These are phyloP conservation scores for Saxophila tyrrhenica DNA, from an alignment of 495 filamentous ascomycete genomes.

Conservation along the genomic window DNA sequence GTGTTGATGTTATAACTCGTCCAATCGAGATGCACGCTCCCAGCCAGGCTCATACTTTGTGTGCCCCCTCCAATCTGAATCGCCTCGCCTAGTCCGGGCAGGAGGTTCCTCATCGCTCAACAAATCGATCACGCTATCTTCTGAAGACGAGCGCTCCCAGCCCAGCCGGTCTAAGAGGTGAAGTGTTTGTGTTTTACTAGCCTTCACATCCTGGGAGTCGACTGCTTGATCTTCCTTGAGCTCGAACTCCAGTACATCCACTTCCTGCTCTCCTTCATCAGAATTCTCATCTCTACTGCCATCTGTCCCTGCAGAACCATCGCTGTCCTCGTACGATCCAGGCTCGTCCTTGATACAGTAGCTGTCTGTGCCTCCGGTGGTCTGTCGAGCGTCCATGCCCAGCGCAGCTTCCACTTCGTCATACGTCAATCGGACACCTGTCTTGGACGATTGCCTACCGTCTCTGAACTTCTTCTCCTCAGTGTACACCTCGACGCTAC, in stretches of 20 bases:
- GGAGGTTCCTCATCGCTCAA: no score
- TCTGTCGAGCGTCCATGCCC: background rate
- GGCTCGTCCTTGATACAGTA: no score
- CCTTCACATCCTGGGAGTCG: background rate
- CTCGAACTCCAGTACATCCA: no score
- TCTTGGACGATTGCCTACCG: constrained; percentile 7
- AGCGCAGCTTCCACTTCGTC: constrained; percentile 12
- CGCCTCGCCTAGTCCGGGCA: no score
- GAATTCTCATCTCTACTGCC: no score
- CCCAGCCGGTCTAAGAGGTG: background rate
- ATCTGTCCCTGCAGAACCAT: no score
- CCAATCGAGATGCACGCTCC: no score
- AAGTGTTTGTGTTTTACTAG: background rate
- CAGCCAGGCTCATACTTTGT: no score
- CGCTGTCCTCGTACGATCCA: no score
- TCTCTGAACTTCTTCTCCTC: constrained; percentile 7
- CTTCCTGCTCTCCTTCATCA: no score
- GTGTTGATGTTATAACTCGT: no score
- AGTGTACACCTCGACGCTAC: constrained; percentile 8
- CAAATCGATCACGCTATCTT: background rate
- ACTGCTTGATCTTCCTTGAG: background rate
- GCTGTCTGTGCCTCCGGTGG: background rate
- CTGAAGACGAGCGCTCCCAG: background rate
- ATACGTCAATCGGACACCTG: constrained; percentile 8
- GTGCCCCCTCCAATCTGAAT: no score